Evolutionary conservation across 2,329 filamentous ascomycete species (phyloP), one percentile per base, ranked within the genome.

Genomic region (Colletotrichum sidae): DNA sequence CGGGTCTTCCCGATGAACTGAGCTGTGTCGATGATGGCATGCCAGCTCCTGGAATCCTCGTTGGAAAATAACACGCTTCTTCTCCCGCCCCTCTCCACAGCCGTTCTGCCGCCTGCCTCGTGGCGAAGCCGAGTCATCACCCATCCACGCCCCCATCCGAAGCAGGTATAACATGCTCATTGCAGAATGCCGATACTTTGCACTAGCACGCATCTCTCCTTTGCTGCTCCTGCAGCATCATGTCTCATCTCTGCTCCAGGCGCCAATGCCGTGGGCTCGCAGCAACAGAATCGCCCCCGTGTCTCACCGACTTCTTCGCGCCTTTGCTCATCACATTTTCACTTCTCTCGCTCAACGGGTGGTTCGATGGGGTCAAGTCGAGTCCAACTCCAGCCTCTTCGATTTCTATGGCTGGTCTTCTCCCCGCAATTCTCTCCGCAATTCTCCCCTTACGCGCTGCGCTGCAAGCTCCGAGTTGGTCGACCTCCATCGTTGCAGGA

Each of bases 401-500:
- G 42, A 6, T 35, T 15, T 45, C 17, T 25, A 37, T 10, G 46
- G 38, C 38, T 25, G 11, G 37, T 12, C 53, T 34, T 38, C 37
- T 52, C 38, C 17, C 42, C 45, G 37, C 39, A 25, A 25, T 25
- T 25, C 25, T 25, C 25, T 25, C 25, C 25, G 25, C 25, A 25
- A 4, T 25, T 25, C 25, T 25, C 25, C 25, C 25, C 25, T 25
- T 25, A 5, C 37, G 8, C 37, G 38, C 42, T 17, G 33, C 60
- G 25, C 33, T 13, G 13, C 15, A 50, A 46, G 47, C 7, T 42
- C 58, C 15, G 7, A 11, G 42, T 62, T 65, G 41, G 25, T 15
- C 10, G 15, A 39, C 35, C 74, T 70, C 75, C 75, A 76, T 13
- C 71, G 60, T 41, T 65, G 47, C 15, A 67, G 47, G 35, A 37